Evolutionary conservation across 116 monocot species (phyloP).

Genomic region (Zostera marina): DNA sequence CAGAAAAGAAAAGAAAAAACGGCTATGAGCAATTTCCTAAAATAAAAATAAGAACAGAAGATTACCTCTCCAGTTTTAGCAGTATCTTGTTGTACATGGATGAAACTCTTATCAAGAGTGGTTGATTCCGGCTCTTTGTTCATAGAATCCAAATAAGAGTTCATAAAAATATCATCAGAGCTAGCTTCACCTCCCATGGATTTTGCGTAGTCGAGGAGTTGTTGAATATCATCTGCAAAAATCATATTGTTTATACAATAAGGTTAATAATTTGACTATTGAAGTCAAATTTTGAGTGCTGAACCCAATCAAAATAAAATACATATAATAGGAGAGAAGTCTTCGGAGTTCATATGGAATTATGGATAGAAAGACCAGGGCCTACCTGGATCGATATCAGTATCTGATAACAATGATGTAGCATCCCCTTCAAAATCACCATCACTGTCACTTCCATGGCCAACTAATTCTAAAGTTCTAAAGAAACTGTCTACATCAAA

Average conservation of each 20-base stretch:
- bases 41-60: background rate
- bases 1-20: too few species aligned
- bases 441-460: too few species aligned
- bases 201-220: constrained; percentile 21
- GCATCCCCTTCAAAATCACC: too few species aligned
- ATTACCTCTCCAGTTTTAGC: constrained; percentile 20
- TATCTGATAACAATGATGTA: too few species aligned
- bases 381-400: too few species aligned
- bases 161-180: constrained; percentile 42
- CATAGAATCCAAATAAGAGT: constrained; percentile 60
- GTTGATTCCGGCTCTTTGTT: constrained; percentile 48
- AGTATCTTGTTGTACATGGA: constrained; percentile 18
- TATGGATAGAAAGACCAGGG: too few species aligned
- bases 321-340: too few species aligned
- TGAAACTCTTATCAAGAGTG: constrained; percentile 60
- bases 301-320: background rate
- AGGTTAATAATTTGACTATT: background rate
- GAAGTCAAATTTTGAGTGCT: background rate
- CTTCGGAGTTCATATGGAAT: too few species aligned
- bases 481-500: too few species aligned
- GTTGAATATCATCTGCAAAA: constrained; percentile 50
- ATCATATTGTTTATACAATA: background rate
- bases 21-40: too few species aligned
- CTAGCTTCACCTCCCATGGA: constrained; percentile 18
- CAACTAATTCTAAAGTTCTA: too few species aligned